phyloP scores from a whole-genome alignment of 2,329 filamentous ascomycete species.

The Pochonia chlamydosporia region DNA sequence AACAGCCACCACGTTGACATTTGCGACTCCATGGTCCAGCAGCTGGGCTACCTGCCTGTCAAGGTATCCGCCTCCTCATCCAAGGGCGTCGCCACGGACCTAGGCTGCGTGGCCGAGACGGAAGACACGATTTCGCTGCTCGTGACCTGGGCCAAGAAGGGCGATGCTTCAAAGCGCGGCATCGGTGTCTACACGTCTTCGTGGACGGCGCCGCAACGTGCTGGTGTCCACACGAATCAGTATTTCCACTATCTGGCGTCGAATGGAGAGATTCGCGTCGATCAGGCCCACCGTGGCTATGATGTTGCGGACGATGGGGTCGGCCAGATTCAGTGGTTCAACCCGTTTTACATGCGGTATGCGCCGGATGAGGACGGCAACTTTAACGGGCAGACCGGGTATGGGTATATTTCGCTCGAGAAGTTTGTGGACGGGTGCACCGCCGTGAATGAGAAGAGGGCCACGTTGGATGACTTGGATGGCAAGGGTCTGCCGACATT shows the following conservation, averaged over 20 bases:
- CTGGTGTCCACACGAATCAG: conserved; percentile 93
- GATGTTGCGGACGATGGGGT: conserved; percentile 80
- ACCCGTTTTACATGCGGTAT: conserved; percentile 95
- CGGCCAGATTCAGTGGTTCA: conserved; percentile 74
- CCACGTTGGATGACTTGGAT: conserved; percentile 72
- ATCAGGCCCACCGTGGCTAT: conserved; percentile 92
- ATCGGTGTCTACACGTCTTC: conserved; percentile 90
- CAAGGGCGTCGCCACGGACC: conserved; percentile 68
- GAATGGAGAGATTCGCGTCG: conserved; percentile 78
- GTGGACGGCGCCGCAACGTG: conserved; percentile 89
- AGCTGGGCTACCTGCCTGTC: conserved; percentile 65
- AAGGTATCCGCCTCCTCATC: conserved; percentile 74
- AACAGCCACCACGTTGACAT: conserved; percentile 94
- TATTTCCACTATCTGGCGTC: conserved; percentile 92
- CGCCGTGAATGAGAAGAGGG: conserved; percentile 66
- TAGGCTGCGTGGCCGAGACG: conserved; percentile 75
- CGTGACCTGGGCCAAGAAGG: conserved; percentile 78
- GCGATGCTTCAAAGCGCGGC: conserved; percentile 62
- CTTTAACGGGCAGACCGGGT: conserved; percentile 84
- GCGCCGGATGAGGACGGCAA: conserved; percentile 92
- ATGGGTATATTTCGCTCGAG: conserved; percentile 91
- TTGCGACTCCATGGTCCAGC: conserved; percentile 82
- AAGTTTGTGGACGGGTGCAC: conserved; percentile 90
- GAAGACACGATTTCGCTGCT: conserved; percentile 92
- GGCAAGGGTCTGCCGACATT: conserved; percentile 76